phyloP scores from a whole-genome alignment of 2,329 filamentous ascomycete species.

The Zymoseptoria pseudotritici region DNA sequence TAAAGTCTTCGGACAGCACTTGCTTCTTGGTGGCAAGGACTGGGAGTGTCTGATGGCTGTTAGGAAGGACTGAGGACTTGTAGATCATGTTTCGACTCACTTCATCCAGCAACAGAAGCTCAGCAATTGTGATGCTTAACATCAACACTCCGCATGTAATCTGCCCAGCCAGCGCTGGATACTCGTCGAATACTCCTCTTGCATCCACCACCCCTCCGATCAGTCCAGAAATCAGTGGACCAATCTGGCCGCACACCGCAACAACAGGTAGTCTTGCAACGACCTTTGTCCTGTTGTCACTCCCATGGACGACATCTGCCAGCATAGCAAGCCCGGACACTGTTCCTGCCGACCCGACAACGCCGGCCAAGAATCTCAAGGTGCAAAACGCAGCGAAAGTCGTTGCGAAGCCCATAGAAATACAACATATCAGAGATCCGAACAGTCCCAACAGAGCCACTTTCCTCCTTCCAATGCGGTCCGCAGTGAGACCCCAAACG shows the following conservation, averaged over 20 bases:
- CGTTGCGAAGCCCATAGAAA: constrained; percentile 42
- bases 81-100: neutral
- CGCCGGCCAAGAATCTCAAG: constrained; percentile 38
- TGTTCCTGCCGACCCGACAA: constrained; percentile 39
- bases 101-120: constrained; percentile 34
- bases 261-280: constrained; percentile 40
- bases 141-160: constrained; percentile 38
- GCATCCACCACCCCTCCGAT: constrained; percentile 22
- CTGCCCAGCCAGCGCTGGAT: constrained; percentile 38
- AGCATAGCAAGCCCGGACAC: constrained; percentile 42
- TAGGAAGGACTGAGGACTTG: neutral
- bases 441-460: constrained; percentile 39
- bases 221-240: constrained; percentile 38
- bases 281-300: constrained; percentile 30
- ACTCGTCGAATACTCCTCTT: constrained; percentile 35
- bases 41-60: constrained; percentile 9
- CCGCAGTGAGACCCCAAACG: constrained; percentile 39
- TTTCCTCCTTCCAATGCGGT: constrained; percentile 37
- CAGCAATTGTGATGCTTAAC: constrained; percentile 34
- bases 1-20: constrained; percentile 3
- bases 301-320: constrained; percentile 30
- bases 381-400: constrained; percentile 35
- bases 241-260: constrained; percentile 39
- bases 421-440: constrained; percentile 39
- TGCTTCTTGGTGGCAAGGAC: neutral